Percentiles rank a stretch among this genome's conserved stretches.
Conservation (phyloP, 257 asterid species). For the Penstemon davidsonii region DNA sequence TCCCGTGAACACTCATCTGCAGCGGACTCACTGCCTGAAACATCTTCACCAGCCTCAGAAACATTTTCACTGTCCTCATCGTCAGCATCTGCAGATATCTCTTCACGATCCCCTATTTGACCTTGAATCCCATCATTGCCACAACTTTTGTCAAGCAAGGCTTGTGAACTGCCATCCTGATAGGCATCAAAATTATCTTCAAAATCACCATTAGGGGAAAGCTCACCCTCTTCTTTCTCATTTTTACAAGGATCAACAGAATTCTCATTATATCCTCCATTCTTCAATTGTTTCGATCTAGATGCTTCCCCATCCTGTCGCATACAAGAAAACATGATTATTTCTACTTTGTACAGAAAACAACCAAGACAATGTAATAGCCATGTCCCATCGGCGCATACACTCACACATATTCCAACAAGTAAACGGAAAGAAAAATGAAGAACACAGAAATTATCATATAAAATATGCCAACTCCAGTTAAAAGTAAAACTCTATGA, state of each 20-base stretch:
- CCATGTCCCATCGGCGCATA: background rate
- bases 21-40: constrained; percentile 90
- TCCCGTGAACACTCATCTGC: constrained; percentile 86
- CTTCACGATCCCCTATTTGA: constrained; percentile 51
- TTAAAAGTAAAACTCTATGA: constrained; percentile 13
- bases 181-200: constrained; percentile 77
- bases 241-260: constrained; percentile 60
- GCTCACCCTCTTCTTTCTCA: constrained; percentile 96
- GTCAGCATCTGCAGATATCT: constrained; percentile 64
- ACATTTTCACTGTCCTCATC: constrained; percentile 85
- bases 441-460: background rate
- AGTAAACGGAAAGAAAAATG: background rate
- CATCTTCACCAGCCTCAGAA: constrained; percentile 84
- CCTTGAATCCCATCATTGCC: constrained; percentile 47
- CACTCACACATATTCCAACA: background rate
- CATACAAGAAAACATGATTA: constrained; percentile 28
- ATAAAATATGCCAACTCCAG: constrained; percentile 8
- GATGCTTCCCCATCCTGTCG: constrained; percentile 53
- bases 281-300: constrained; percentile 39
- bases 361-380: background rate
- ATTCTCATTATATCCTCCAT: constrained; percentile 56
- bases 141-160: constrained; percentile 41
- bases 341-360: background rate
- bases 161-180: constrained; percentile 45
- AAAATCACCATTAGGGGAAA: constrained; percentile 77